Evolutionary conservation across 2,329 filamentous ascomycete genomes (phyloP).

Genomic region (Delphinella strobiligena): DNA sequence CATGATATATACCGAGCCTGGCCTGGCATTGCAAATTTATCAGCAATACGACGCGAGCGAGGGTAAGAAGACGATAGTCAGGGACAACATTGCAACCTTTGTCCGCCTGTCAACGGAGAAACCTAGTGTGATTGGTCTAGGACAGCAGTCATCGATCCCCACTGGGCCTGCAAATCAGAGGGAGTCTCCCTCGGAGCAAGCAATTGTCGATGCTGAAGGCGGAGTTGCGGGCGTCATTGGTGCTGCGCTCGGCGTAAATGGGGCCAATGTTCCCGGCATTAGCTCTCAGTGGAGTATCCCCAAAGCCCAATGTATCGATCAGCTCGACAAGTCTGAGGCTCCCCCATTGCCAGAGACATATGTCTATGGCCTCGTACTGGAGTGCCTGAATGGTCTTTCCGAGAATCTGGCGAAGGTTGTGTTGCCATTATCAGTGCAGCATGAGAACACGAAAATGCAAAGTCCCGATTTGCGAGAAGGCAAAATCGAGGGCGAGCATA

Average conservation of each 20-base stretch:
- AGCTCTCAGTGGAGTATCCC: constrained; percentile 86
- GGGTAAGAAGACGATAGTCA: constrained; percentile 63
- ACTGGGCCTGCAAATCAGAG: constrained; percentile 44
- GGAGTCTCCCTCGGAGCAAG: constrained; percentile 59
- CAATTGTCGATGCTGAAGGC: constrained; percentile 69
- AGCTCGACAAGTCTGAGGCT: constrained; percentile 82
- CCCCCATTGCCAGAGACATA: constrained; percentile 83
- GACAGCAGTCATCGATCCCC: constrained; percentile 78
- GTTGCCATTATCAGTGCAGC: constrained; percentile 74
- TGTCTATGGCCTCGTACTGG: constrained; percentile 76
- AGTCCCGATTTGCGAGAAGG: constrained; percentile 25
- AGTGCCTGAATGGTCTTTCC: constrained; percentile 80
- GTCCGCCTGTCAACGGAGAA: constrained; percentile 90
- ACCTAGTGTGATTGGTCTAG: constrained; percentile 74
- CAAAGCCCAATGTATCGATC: constrained; percentile 79
- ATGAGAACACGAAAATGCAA: constrained; percentile 39
- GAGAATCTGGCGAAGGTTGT: constrained; percentile 91
- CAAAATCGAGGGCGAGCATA: constrained; percentile 25
- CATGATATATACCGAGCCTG: constrained; percentile 70
- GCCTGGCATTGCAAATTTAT: constrained; percentile 68
- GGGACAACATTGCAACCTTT: constrained; percentile 73
- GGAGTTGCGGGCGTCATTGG: constrained; percentile 81
- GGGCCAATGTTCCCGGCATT: constrained; percentile 59
- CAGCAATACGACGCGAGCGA: constrained; percentile 63
- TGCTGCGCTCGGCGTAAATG: constrained; percentile 53